Evolutionary conservation across 2,329 filamentous ascomycete genomes (phyloP).

Genomic region (Dactylellina leptospora): DNA sequence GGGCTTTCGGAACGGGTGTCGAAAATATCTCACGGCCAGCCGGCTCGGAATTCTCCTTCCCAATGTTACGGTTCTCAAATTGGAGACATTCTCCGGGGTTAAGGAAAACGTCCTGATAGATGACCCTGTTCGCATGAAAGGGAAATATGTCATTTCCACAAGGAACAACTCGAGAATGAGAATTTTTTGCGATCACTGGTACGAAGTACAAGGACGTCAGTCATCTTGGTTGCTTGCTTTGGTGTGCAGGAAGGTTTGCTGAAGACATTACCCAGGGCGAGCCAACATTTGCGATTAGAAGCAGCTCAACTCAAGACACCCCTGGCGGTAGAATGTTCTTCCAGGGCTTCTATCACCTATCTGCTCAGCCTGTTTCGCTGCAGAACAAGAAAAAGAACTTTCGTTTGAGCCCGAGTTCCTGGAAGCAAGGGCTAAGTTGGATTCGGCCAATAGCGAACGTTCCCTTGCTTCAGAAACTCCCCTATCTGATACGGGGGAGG

Average conservation of each 20-base stretch:
- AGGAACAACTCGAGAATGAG: constrained; percentile 28
- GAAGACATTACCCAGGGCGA: constrained; percentile 21
- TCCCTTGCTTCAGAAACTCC: constrained; percentile 47
- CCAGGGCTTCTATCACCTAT: constrained; percentile 52
- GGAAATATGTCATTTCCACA: constrained; percentile 11
- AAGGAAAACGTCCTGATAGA: constrained; percentile 5
- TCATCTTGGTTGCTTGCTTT: constrained; percentile 10
- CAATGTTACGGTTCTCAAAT: constrained; percentile 9
- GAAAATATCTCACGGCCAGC: constrained; percentile 30
- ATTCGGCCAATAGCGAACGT: constrained; percentile 38
- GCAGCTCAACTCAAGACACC: constrained; percentile 27
- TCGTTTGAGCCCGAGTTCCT: constrained; percentile 49
- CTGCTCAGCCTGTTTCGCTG: constrained; percentile 42
- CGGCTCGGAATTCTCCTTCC: constrained; percentile 35
- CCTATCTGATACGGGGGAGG: constrained; percentile 51
- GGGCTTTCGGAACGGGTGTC: constrained; percentile 4
- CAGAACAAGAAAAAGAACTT: constrained; percentile 29
- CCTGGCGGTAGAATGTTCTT: constrained; percentile 52
- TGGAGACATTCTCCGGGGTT: constrained; percentile 44
- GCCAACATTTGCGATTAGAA: constrained; percentile 43
- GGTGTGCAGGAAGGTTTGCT: constrained; percentile 2
- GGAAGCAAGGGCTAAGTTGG: constrained; percentile 29
- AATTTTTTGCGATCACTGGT: constrained; percentile 31
- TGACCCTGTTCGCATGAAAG: constrained; percentile 6
- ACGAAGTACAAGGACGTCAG: too few relatives aligned